Conservation (phyloP, 805 yeast genomes). For the Danielia oregonensis region DNA sequence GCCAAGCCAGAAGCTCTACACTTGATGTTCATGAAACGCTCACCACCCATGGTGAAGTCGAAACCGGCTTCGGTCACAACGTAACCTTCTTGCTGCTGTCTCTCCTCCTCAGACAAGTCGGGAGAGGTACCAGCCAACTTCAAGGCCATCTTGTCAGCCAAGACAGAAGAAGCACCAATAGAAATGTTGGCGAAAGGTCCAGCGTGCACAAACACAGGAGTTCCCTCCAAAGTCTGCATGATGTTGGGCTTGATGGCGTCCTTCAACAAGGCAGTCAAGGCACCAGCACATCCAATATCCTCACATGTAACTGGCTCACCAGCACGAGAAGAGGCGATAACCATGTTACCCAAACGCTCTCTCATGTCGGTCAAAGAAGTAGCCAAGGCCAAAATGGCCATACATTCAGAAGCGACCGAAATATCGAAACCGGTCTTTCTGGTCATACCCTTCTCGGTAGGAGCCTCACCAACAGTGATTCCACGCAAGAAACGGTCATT, state of each 20-base stretch:
- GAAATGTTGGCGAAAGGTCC: constrained; percentile 89
- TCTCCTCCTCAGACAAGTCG: constrained; percentile 38
- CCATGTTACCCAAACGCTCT: constrained; percentile 70
- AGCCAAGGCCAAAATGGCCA: constrained; percentile 80
- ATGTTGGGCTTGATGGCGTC: constrained; percentile 82
- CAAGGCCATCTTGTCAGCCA: constrained; percentile 80
- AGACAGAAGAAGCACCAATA: constrained; percentile 79
- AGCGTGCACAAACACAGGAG: constrained; percentile 84
- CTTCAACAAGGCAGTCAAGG: constrained; percentile 73
- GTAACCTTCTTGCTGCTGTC: constrained; percentile 57
- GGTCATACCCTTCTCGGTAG: constrained; percentile 72
- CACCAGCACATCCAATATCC: constrained; percentile 84
- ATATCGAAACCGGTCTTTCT: constrained; percentile 79
- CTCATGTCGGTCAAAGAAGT: constrained; percentile 69
- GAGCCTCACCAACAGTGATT: constrained; percentile 75
- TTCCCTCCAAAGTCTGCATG: constrained; percentile 86
- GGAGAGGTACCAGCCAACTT: constrained; percentile 67
- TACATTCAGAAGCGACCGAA: constrained; percentile 80
- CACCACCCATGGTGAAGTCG: constrained; percentile 92
- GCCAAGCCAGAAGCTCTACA: constrained; percentile 76
- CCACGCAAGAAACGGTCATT: constrained; percentile 79
- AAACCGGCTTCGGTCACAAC: constrained; percentile 88
- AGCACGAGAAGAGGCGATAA: constrained; percentile 61
- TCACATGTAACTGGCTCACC: constrained; percentile 80
- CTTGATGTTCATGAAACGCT: constrained; percentile 77